Evolutionary conservation across 768 basidiomycete genomes (phyloP), one percentile per base, ranked within the genome.

Genomic region (Lentinula edodes): DNA sequence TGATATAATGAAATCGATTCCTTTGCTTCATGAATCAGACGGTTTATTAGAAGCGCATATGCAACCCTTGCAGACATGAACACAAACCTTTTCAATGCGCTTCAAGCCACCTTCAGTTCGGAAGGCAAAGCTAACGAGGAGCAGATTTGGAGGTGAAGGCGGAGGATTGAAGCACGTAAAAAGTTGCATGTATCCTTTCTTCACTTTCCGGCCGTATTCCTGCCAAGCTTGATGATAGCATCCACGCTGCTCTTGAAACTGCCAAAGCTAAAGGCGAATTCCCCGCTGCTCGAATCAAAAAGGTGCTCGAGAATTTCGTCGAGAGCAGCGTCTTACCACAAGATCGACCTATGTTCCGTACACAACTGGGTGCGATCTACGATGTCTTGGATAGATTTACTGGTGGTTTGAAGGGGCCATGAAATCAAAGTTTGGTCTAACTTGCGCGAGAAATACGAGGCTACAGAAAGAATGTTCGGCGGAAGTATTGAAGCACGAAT

Each of bases 401-500:
- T 61, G 81, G 83, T 57, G 96, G 97, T 15, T 76, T 95, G 64
- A 95, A 94, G 72, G 72, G 85, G 85, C 0, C 93, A 98, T 75
- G 93, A 96, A 73, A 87, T 87, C 60, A 78, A 83, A 60, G 85
- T 85, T 6, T 82, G 97, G 62, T 92, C 94, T 0, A 77, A 76
- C 57, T 79, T 98, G 64, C 78, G 98, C 60, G 84, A 80, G 42
- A 82, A 84, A 55, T 98, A 97, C 70, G 89, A 85, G 67, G 80
- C 84, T 55, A 95, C 95, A 0, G 96, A 98, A 76, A 90, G 88
- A 71, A 75, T 98, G 13, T 99, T 99, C 68, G 91, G 92, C 46
- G 95, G 94, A 45, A 91, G 91, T 70, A 95, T 97, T 64, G 95
- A 98, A 74, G 89, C 93, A 53, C 87, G 95, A 43, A 89, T 98